Base-by-base conservation (phyloP, 2,329 filamentous ascomycete species). In the Calonectria ilicicola region DNA sequence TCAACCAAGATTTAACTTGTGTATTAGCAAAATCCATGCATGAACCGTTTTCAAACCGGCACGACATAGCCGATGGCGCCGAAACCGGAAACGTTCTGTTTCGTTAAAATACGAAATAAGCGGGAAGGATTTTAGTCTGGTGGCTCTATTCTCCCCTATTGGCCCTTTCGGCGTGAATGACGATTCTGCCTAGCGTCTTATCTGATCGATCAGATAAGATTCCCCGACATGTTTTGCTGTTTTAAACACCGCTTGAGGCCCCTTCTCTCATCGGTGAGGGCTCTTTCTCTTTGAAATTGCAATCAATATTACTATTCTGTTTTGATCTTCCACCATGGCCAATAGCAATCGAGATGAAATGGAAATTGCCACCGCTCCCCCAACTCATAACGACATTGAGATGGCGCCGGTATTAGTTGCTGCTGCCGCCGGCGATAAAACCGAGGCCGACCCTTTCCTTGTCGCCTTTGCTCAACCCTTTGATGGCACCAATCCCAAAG, bases 401-500 rank as follows among this genome's bases (percentile, higher is more conserved):
- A 60, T 60, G 53, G 32, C 53, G 10, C 35, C 8, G 17, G 35
- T 60, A 26, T 15, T 35, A 9, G 32, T 32, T 26, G 9, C 35
- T 1, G 14, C 14, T 26, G 53, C 8, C n/a, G 10, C 32, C 8
- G 23, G 32, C 32, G 38, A 21, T n/a, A 60, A 60, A 60, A 17
- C 32, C 6, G 53, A 60, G 32, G 12, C 21, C 21, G 78, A 81
- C n/a, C 74, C 74, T 0, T 80, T 75, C 38, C 80, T 82, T 0
- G 75, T 82, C 14, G 67, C 75, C 3, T 81, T 84, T 40, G 63
- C 80, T 27, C 73, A 80, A 2, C 73, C 77, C 0, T 58, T 73
- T 56, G 84, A 86, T 58, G 72, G 77, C 2, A 82, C 83, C 0
- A 84, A 87, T 32, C 85, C 85, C 1, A 79, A 81, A 32, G 78